Percentiles rank a stretch among this genome's conserved stretches.
Conservation (phyloP, 371 early-diverging fungal species). For the Lichtheimia ornata region DNA sequence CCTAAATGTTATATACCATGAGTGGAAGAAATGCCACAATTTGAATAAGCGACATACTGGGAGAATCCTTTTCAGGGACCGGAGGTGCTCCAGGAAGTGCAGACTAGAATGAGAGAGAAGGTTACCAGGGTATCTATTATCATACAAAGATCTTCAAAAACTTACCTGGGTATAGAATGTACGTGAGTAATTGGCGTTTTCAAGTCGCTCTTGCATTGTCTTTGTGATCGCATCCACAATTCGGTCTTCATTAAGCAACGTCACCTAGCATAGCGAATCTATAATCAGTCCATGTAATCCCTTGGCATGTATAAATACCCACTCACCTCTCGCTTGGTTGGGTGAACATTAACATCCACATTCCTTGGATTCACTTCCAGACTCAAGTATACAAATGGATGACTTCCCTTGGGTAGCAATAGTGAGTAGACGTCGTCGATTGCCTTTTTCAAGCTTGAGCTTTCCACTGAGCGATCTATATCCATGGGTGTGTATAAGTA, state of each 20-base stretch:
- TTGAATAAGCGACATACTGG: too few species aligned
- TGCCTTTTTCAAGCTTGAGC: conserved; percentile 72
- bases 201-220: conserved; percentile 57
- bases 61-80: too few species aligned
- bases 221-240: conserved; percentile 71
- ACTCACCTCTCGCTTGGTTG: conserved; percentile 87
- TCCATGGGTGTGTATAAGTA: conserved; percentile 2
- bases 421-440: conserved; percentile 78
- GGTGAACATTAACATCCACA: conserved; percentile 99
- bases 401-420: conserved; percentile 82
- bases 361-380: conserved; percentile 79
- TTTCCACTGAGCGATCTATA: conserved; percentile 89
- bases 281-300: too few species aligned
- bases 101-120: too few species aligned
- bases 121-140: too few species aligned
- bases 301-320: too few species aligned
- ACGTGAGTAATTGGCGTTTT: conserved; percentile 52
- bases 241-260: conserved; percentile 88
- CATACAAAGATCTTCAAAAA: background rate
- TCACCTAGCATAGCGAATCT: conserved; percentile 55
- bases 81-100: too few species aligned
- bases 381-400: conserved; percentile 93
- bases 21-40: too few species aligned
- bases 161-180: conserved; percentile 58
- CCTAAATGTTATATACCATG: too few species aligned